Evolutionary conservation across 371 early-diverging fungal genomes (phyloP), one percentile per base, ranked within the genome.

Genomic region (Saksenaea oblongispora): DNA sequence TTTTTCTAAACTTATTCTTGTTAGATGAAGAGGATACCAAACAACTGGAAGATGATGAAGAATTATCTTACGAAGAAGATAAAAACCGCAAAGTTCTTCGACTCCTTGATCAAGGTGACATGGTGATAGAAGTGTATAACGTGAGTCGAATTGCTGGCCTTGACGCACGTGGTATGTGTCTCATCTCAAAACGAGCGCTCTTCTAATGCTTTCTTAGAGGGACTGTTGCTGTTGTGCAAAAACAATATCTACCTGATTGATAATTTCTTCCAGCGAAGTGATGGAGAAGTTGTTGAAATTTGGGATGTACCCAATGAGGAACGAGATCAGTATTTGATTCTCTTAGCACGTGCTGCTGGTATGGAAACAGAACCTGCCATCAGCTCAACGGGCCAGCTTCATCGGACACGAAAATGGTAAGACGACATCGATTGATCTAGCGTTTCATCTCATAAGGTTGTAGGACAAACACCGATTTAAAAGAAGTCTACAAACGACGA

Each of bases 211-310:
- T 11, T 34, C 44, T 63, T 70, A 69, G 93, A 93, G 69, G 91
- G 92, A 0, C 61, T 93, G 13, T 71, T 90, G 15, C 54, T 93
- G 1, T 70, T 93, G 1, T 89, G 92, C 70, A 89, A 88, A 51
- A 76, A 87, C 53, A 88, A 90, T 61, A 81, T 93, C 55, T 92
- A 92, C 56, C 65, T 93, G 34, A 85, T 93, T 39, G 91, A 93
- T 66, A 89, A 89, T 65, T 93, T 89, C 65, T 89, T 90, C 66
- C 86, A 87, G 54, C 74, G 85, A 18, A 56, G 64, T 31, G 90
- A 91, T 61, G 90, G 90, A 7, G 91, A 93, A 66, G 85, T 91
- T 0, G 91, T 91, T 10, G 92, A 91, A 56, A 87, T 91, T 39
- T 87, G 87, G 73, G 85, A 89, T 64, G 90, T 90, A 1, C 87